Evolutionary conservation across 2,329 filamentous ascomycete genomes (phyloP).

Genomic region (Fusarium staphyleae): DNA sequence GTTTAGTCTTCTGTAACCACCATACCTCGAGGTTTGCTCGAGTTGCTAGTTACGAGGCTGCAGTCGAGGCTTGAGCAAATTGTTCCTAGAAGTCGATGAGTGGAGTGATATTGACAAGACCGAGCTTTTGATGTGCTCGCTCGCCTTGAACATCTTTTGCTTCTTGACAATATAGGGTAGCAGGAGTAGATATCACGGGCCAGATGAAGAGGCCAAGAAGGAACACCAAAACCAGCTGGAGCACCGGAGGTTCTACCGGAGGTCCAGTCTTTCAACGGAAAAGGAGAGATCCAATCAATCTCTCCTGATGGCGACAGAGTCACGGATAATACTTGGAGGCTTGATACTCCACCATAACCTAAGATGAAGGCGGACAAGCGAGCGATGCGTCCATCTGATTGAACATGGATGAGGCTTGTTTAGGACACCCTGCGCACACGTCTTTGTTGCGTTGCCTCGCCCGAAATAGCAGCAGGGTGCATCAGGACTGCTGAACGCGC

Average conservation of each 20-base stretch:
- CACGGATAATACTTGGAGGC: slow-evolving; percentile 14
- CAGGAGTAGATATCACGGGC: not conserved
- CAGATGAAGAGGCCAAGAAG: not conserved
- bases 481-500: slow-evolving; percentile 15
- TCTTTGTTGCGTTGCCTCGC: slow-evolving; percentile 14
- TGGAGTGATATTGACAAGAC: too few species aligned
- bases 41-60: too few species aligned
- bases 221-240: not conserved
- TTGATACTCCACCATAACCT: slow-evolving; percentile 16
- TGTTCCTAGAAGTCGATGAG: too few species aligned
- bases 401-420: slow-evolving; percentile 29
- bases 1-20: too few species aligned
- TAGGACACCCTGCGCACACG: slow-evolving; percentile 9
- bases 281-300: slow-evolving; percentile 19
- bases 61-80: too few species aligned
- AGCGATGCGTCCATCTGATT: slow-evolving; percentile 25
- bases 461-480: slow-evolving; percentile 20
- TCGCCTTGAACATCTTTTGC: too few species aligned
- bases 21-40: too few species aligned
- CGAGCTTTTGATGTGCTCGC: too few species aligned
- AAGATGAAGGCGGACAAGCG: slow-evolving; percentile 28
- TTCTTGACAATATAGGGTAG: too few species aligned
- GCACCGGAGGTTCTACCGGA: not conserved
- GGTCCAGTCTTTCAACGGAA: slow-evolving; percentile 10
- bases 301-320: slow-evolving; percentile 25